Base-by-base conservation (phyloP, 768 basidiomycete genomes). In the Boletus subparvulus region DNA sequence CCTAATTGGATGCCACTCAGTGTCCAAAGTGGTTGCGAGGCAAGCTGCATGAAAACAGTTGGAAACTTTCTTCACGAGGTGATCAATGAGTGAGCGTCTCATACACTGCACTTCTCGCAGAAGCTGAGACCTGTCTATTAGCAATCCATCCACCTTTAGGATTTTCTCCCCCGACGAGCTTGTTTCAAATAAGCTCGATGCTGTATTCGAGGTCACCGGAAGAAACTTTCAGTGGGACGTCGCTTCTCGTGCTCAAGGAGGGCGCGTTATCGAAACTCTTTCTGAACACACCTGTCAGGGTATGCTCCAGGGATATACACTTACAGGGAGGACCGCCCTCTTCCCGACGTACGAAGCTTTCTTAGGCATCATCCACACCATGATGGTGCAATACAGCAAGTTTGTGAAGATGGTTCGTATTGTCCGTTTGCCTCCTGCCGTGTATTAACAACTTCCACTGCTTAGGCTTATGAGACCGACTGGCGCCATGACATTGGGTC, bases 291-390 rank as follows among this genome's bases (percentile, higher is more conserved):
- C 90, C 11, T 89, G 89, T 62, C 90, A 94, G 68, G 92, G 88
- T 24, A 93, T 93, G 87, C 77, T 95, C 13, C 91, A 97, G 72
- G 93, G 94, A 3, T 95, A 95, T 72, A 93, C 92, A 7, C 82
- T 97, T 45, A 95, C 94, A 0, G 94, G 94, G 10, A 79, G 87
- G 40, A 88, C 87, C 0, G 92, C 84, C 13, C 77, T 95, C 35
- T 92, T 96, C 82, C 92, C 94, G 2, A 87, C 85, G 30, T 94
- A 96, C 69, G 94, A 96, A 69, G 88, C 91, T 0, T 97, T 96
- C 81, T 77, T 94, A 43, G 92, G 92, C 43, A 94, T 94, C 70
- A 73, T 94, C 28, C 86, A 88, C 53, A 94, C 92, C 17, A 93
- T 94, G 92, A 86, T 88, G 83, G 87, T 89, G 4, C 90, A 91